These are phyloP conservation scores for Exophiala spinifera DNA, from an alignment of 2,329 filamentous ascomycete genomes.

Conservation along the genomic window DNA sequence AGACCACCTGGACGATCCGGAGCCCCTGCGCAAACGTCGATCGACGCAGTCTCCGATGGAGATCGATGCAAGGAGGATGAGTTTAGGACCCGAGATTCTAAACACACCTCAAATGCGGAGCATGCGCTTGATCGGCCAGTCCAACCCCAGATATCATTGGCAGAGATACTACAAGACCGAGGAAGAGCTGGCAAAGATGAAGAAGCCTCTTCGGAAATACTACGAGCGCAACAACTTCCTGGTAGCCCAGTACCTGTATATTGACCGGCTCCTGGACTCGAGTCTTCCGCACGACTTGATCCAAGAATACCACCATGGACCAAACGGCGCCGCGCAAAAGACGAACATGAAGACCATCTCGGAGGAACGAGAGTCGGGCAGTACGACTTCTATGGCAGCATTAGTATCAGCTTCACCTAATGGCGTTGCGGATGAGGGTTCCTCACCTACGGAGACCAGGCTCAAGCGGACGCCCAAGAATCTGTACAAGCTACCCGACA, in stretches of 20 bases:
- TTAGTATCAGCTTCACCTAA: slow-evolving; percentile 4
- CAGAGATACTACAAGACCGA: slow-evolving; percentile 81
- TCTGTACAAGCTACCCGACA: slow-evolving; percentile 70
- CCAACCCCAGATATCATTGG: slow-evolving; percentile 81
- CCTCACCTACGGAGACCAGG: slow-evolving; percentile 36
- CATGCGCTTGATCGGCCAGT: slow-evolving; percentile 83
- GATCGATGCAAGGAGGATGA: slow-evolving; percentile 23
- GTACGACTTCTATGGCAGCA: slow-evolving; percentile 28
- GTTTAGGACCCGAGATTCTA: slow-evolving; percentile 28
- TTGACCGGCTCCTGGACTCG: slow-evolving; percentile 85
- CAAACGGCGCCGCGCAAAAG: slow-evolving; percentile 54
- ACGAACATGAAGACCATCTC: slow-evolving; percentile 66
- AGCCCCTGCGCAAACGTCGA: slow-evolving; percentile 24
- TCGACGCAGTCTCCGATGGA: slow-evolving; percentile 7
- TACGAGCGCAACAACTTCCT: slow-evolving; percentile 87
- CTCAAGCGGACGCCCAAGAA: slow-evolving; percentile 80
- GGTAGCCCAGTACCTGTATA: slow-evolving; percentile 89
- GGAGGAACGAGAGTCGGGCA: slow-evolving; percentile 57
- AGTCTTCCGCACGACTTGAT: slow-evolving; percentile 88
- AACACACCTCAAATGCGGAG: slow-evolving; percentile 45
- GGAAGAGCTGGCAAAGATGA: slow-evolving; percentile 68
- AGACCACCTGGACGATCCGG: slow-evolving; percentile 17
- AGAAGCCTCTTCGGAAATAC: slow-evolving; percentile 73
- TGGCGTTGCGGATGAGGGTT: slow-evolving; percentile 21
- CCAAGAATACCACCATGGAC: slow-evolving; percentile 75